Percentiles rank a stretch among this genome's conserved stretches.
phyloP scores from a whole-genome alignment of 176 grass and related monocot species.

The Avena insularis region DNA sequence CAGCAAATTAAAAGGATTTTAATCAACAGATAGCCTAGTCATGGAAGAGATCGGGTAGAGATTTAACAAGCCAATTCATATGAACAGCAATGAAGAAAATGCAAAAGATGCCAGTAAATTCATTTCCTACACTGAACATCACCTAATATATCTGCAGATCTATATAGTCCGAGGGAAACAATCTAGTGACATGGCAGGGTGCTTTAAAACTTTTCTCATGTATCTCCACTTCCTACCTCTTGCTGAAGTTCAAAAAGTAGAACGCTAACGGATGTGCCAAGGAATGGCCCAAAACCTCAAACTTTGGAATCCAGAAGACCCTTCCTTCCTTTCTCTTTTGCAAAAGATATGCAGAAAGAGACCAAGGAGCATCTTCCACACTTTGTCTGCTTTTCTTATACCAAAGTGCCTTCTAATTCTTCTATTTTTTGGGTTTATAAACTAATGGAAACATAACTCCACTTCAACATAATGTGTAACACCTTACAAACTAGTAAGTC shows the following conservation, averaged over 20 bases:
- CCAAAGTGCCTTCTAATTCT: slow-evolving; percentile 5
- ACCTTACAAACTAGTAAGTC: neutral
- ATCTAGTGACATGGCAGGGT: slow-evolving; percentile 42
- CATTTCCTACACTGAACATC: slow-evolving; percentile 20
- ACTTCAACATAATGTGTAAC: slow-evolving; percentile 16
- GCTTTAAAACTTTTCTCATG: slow-evolving; percentile 48
- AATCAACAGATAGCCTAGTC: neutral
- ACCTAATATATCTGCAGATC: slow-evolving; percentile 42
- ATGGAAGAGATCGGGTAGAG: neutral
- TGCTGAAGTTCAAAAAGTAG: slow-evolving; percentile 51
- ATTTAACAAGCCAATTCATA: neutral
- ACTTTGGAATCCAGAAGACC: slow-evolving; percentile 31
- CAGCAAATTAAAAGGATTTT: neutral
- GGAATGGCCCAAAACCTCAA: slow-evolving; percentile 43
- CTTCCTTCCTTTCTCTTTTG: slow-evolving; percentile 37
- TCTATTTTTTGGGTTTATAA: neutral
- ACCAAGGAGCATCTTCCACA: slow-evolving; percentile 34
- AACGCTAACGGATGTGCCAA: slow-evolving; percentile 26
- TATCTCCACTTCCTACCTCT: slow-evolving; percentile 47
- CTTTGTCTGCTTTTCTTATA: slow-evolving; percentile 31
- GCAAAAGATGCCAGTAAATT: slow-evolving; percentile 31
- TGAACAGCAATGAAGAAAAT: neutral
- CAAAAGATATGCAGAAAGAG: slow-evolving; percentile 38
- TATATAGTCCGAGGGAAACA: slow-evolving; percentile 34
- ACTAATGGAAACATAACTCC: neutral